Conservation (phyloP, 2,329 filamentous ascomycete genomes). For the Torrubiellomyces zombiae region DNA sequence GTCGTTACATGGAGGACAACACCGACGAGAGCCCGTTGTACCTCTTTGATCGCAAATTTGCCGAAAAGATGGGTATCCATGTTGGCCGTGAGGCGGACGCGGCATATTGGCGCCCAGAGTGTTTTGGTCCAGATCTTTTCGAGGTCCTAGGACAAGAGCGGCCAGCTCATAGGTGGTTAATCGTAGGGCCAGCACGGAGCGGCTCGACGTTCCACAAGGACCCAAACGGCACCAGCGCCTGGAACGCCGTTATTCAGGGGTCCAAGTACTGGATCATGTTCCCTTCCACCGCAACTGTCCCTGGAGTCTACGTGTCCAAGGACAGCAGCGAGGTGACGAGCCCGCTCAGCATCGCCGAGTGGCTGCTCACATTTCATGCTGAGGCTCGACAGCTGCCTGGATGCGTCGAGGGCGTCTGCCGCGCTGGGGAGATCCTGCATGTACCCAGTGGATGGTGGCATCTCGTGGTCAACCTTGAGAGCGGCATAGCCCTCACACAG, state of each 20-base stretch:
- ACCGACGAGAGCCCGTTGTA: slow-evolving; percentile 81
- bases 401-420: slow-evolving; percentile 74
- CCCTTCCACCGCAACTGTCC: slow-evolving; percentile 59
- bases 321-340: slow-evolving; percentile 90
- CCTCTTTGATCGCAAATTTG: slow-evolving; percentile 77
- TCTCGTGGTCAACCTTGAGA: slow-evolving; percentile 76
- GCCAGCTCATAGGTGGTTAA: slow-evolving; percentile 83
- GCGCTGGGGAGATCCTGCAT: slow-evolving; percentile 71
- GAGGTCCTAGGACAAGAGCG: slow-evolving; percentile 59
- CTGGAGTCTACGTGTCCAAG: slow-evolving; percentile 75
- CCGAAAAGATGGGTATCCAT: slow-evolving; percentile 62
- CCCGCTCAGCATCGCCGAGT: slow-evolving; percentile 91
- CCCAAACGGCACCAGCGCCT: slow-evolving; percentile 58
- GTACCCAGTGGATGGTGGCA: slow-evolving; percentile 97
- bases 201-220: slow-evolving; percentile 92
- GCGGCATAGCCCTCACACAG: slow-evolving; percentile 78
- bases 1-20: slow-evolving; percentile 64
- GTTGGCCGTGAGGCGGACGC: slow-evolving; percentile 34
- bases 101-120: slow-evolving; percentile 64
- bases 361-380: slow-evolving; percentile 76
- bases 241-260: slow-evolving; percentile 85
- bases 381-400: slow-evolving; percentile 61
- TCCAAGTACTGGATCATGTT: slow-evolving; percentile 99
- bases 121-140: slow-evolving; percentile 80
- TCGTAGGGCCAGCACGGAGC: slow-evolving; percentile 71